Conservation (phyloP, 75 land plant genomes). For the Cupressus sempervirens region DNA sequence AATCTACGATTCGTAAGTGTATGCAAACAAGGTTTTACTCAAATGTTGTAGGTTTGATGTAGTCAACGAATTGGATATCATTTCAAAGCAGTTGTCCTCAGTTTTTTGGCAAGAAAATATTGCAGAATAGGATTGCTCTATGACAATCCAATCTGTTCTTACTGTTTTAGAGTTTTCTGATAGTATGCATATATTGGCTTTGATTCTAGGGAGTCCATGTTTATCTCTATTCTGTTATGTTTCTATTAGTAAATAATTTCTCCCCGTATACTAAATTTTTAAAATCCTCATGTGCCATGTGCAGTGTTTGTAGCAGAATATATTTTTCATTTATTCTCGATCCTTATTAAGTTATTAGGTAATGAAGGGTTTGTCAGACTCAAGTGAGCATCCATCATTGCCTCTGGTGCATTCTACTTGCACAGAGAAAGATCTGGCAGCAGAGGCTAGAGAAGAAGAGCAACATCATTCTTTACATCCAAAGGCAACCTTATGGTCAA, state of each 20-base stretch:
- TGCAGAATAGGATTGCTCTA: background rate
- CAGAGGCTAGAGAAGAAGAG: slow-evolving; percentile 11
- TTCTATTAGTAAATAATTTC: background rate
- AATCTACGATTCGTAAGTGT: background rate
- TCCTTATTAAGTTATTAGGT: slow-evolving; percentile 28
- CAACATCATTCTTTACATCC: slow-evolving; percentile 3
- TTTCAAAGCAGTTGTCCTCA: background rate
- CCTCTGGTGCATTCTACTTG: slow-evolving; percentile 6
- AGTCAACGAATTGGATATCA: background rate
- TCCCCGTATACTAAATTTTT: background rate
- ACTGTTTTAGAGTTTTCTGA: background rate
- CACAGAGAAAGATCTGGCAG: slow-evolving; percentile 6
- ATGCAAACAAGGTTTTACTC: background rate
- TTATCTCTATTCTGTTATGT: background rate
- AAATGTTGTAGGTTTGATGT: background rate
- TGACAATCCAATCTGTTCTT: background rate
- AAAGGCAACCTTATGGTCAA: slow-evolving; percentile 33
- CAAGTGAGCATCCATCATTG: slow-evolving; percentile 10
- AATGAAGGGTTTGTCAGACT: slow-evolving; percentile 47
- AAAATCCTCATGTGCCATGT: background rate
- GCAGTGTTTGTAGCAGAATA: background rate
- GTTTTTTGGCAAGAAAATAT: background rate
- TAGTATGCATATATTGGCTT: background rate
- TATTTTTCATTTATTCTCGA: background rate
- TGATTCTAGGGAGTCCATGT: background rate